Evolutionary conservation across 106 monocot genomes (phyloP), one percentile per base, ranked within the genome.

Genomic region (Xerophyta viscosa): DNA sequence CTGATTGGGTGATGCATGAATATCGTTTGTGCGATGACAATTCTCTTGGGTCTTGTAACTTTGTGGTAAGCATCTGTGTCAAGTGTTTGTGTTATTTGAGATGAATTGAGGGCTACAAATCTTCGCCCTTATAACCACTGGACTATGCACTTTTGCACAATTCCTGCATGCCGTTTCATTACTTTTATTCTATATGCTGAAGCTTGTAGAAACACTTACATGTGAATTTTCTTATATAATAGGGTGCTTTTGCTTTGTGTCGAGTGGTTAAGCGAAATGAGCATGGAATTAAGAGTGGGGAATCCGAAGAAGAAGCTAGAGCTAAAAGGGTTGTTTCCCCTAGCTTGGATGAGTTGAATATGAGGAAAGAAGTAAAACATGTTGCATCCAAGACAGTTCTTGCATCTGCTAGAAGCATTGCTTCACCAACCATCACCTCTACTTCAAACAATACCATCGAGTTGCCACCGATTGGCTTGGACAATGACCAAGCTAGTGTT

Each of bases 1-100:
- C 92, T 29, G 73, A 83, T 25, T 92, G 92, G 92, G 68, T 92
- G 10, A 92, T 92, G 92, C 82, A 92, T 24, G 92, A 92, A 31
- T 92, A 86, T 36, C 91, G 91, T 5, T 76, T 92, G 29, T 81
- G 76, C 26, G 76, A 92, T 64, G 71, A 79, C 59, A 58, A 77
- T 64, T 57, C 73, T 45, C 79, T 65, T 20, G 76, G 76, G 41
- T 50, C 48, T 50, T 52, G 65, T n/a, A 73, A 63, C 39, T 82
- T 92, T 67, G 21, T 87, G 73, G 92, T 92, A 70, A 11, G 47
- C 23, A 29, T 18, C 19, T 27, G n/a, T 42, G 37, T 8, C 18
- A 12, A n/a, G n/a, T n/a, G n/a, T 8, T 39, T 39, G 2, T 39
- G 39, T 39, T 39, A 10, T 39, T 39, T 39, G 39, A n/a, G n/a